Conservation (phyloP, 108 stramenopile species). For the Parietichytrium sp. region DNA sequence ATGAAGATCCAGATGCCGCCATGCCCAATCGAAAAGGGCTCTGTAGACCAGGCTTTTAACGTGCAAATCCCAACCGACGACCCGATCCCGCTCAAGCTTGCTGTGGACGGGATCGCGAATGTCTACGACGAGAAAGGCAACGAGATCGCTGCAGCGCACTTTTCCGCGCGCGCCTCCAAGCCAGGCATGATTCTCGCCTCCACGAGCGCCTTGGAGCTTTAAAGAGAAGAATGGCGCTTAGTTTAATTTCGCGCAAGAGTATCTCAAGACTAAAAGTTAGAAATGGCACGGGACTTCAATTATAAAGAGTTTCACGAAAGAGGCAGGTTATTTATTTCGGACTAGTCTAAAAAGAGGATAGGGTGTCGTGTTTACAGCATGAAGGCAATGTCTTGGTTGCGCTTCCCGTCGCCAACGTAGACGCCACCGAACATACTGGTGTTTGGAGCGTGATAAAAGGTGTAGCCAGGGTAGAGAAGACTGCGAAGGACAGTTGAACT, state of each 20-base stretch:
- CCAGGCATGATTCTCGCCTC: too few species aligned
- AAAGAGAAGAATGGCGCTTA: too few species aligned
- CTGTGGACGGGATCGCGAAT: conserved; percentile 24
- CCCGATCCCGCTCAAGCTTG: conserved; percentile 21
- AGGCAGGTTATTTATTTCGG: too few species aligned
- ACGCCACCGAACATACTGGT: conserved; percentile 55
- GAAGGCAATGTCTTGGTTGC: conserved; percentile 59
- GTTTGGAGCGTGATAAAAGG: conserved; percentile 55
- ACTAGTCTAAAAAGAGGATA: too few species aligned
- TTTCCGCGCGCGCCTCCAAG: background rate
- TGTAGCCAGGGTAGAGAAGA: conserved; percentile 58
- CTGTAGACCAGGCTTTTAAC: background rate
- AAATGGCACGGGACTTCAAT: too few species aligned
- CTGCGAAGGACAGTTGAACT: conserved; percentile 49
- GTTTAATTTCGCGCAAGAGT: too few species aligned
- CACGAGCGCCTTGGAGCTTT: too few species aligned
- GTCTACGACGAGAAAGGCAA: conserved; percentile 30
- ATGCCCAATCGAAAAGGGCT: background rate
- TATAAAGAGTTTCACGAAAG: too few species aligned
- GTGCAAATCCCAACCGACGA: conserved; percentile 6
- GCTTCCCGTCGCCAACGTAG: conserved; percentile 59
- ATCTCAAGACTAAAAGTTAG: too few species aligned
- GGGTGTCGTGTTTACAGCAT: conserved; percentile 52
- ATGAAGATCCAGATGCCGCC: conserved; percentile 31
- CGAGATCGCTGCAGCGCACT: conserved; percentile 27